phyloP scores from a whole-genome alignment of 805 yeast genomes.

The Monosporozyma servazzii region DNA sequence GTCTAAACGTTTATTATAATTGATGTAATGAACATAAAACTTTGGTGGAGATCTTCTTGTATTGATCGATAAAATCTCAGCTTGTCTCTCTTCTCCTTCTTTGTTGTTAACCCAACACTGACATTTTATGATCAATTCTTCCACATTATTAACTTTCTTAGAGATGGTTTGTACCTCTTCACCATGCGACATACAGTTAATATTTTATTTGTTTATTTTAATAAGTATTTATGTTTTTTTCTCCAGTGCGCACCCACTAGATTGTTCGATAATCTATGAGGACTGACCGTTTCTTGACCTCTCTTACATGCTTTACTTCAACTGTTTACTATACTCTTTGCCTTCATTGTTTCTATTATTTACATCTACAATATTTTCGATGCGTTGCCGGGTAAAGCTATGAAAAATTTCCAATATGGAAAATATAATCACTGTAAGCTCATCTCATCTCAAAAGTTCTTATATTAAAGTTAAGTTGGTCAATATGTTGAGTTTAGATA shows the following conservation, averaged over 20 bases:
- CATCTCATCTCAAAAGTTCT: background rate
- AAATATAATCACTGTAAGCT: background rate
- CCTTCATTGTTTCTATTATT: background rate
- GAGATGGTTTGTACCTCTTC: slow-evolving; percentile 23
- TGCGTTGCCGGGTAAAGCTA: slow-evolving; percentile 1
- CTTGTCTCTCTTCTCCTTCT: slow-evolving; percentile 69
- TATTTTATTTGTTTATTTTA: background rate
- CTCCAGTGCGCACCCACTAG: background rate
- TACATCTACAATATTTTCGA: background rate
- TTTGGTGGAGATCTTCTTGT: slow-evolving; percentile 65
- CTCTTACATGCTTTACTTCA: background rate
- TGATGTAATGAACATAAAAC: slow-evolving; percentile 89
- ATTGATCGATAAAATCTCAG: slow-evolving; percentile 77
- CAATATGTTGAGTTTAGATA: too few relatives aligned
- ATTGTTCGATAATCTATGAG: background rate
- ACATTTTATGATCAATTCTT: slow-evolving; percentile 64
- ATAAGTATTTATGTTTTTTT: background rate
- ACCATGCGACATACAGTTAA: background rate
- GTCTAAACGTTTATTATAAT: slow-evolving; percentile 91
- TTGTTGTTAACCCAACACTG: slow-evolving; percentile 65
- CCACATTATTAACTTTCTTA: slow-evolving; percentile 26
- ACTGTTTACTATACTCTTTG: background rate
- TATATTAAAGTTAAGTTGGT: background rate
- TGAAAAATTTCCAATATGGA: background rate
- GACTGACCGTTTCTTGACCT: background rate